Percentiles rank a stretch among this genome's conserved stretches.
phyloP scores from a whole-genome alignment of 2,329 filamentous ascomycete species.

The Fusarium temperatum region DNA sequence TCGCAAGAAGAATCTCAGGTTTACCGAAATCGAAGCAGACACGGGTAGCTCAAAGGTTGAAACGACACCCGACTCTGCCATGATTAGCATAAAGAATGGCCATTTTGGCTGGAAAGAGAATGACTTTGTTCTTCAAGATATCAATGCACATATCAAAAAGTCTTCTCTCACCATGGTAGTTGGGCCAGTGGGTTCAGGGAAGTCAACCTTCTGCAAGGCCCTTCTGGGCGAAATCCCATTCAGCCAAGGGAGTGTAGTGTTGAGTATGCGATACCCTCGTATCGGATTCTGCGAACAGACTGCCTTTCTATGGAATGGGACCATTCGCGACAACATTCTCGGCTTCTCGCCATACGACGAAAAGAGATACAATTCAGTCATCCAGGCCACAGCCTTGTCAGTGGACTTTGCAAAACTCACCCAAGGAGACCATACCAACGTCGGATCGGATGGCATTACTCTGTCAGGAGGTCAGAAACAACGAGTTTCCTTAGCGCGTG shows the following conservation, averaged over 20 bases:
- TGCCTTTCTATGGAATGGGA: conserved; percentile 47
- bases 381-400: conserved; percentile 46
- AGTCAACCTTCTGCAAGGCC: conserved; percentile 51
- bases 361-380: conserved; percentile 46
- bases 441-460: conserved; percentile 53
- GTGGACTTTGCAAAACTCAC: conserved; percentile 46
- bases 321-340: conserved; percentile 51
- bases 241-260: conserved; percentile 12
- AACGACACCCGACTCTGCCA: not conserved
- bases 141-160: conserved; percentile 18
- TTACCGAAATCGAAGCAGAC: not conserved
- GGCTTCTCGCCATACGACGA: conserved; percentile 45
- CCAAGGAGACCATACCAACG: conserved; percentile 48
- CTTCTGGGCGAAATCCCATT: conserved; percentile 45
- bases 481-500: conserved; percentile 53
- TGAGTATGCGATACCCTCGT: conserved; percentile 16
- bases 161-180: conserved; percentile 46
- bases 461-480: conserved; percentile 55
- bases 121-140: conserved; percentile 22
- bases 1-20: not conserved
- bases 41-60: not conserved
- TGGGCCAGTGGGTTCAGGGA: conserved; percentile 49
- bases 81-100: not conserved
- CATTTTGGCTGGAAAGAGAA: conserved; percentile 40
- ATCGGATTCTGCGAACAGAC: conserved; percentile 48